phyloP scores from a whole-genome alignment of 1,284 basidiomycete genomes.

The Papiliotrema terrestris region DNA sequence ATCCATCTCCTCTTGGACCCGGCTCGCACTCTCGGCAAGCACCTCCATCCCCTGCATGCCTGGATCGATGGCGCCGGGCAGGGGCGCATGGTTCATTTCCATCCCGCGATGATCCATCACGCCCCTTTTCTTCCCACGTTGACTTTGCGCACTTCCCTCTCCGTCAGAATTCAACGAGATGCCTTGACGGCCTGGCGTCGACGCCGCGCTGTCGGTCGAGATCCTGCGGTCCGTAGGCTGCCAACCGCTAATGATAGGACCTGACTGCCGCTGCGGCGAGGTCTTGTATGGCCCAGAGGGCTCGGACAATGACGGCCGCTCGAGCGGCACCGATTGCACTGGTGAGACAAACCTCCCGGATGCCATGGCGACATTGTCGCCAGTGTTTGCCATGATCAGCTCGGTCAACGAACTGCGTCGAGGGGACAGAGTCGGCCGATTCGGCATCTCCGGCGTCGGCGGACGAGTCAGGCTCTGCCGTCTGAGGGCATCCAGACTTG shows the following conservation, averaged over 20 bases:
- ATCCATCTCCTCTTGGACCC: constrained; percentile 31
- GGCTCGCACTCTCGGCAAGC: constrained; percentile 33
- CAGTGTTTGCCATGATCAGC: constrained; percentile 36
- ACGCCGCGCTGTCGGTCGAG: constrained; percentile 25
- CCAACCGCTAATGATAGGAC: constrained; percentile 4
- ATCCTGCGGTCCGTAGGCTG: constrained; percentile 19
- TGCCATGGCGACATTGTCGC: constrained; percentile 32
- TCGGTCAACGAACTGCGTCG: constrained; percentile 32
- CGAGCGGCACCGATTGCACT: neutral
- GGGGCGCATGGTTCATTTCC: constrained; percentile 9
- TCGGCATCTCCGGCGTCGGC: constrained; percentile 18
- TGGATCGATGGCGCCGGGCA: too few species aligned
- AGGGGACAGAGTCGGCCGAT: too few species aligned
- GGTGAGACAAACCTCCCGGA: constrained; percentile 5
- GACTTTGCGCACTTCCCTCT: constrained; percentile 7
- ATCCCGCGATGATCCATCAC: constrained; percentile 14
- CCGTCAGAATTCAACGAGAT: constrained; percentile 13
- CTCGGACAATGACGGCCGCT: neutral
- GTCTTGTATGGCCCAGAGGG: neutral
- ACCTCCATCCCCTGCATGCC: constrained; percentile 44
- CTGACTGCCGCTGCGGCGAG: neutral
- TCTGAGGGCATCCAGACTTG: constrained; percentile 4
- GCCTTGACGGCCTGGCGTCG: constrained; percentile 8
- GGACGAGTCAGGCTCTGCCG: constrained; percentile 25
- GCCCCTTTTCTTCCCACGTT: constrained; percentile 8